A percentile compares a stretch with the other conserved stretches of the same genome.
phyloP scores from a whole-genome alignment of 805 yeast genomes.

The Lipomyces japonicus region DNA sequence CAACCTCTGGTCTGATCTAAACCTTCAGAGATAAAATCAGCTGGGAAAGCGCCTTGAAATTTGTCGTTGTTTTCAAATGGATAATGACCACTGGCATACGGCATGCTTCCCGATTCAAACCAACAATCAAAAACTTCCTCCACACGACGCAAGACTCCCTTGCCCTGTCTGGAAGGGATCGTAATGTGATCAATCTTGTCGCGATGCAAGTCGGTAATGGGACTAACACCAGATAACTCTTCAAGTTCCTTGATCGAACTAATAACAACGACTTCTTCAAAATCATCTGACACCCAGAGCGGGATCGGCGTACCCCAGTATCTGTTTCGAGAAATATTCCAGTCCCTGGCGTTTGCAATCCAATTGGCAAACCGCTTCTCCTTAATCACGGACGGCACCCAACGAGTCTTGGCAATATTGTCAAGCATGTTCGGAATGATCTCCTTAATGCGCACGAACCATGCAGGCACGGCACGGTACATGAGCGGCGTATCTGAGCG shows the following conservation, averaged over 20 bases:
- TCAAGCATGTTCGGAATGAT: slow-evolving; percentile 84
- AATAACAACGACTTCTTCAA: slow-evolving; percentile 85
- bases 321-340: slow-evolving; percentile 97
- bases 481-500: slow-evolving; percentile 97
- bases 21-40: slow-evolving; percentile 97
- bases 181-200: slow-evolving; percentile 87
- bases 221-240: slow-evolving; percentile 68
- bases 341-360: slow-evolving; percentile 98
- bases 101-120: slow-evolving; percentile 99
- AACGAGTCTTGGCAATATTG: slow-evolving; percentile 78
- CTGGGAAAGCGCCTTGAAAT: slow-evolving; percentile 81
- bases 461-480: slow-evolving; percentile 95
- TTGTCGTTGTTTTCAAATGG: slow-evolving; percentile 83
- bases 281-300: slow-evolving; percentile 93
- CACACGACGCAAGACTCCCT: slow-evolving; percentile 80
- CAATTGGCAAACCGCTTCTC: slow-evolving; percentile 96
- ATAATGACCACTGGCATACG: slow-evolving; percentile 93
- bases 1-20: slow-evolving; percentile 99
- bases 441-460: slow-evolving; percentile 91
- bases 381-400: slow-evolving; percentile 91
- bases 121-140: slow-evolving; percentile 99
- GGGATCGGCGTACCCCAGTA: slow-evolving; percentile 99
- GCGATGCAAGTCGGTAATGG: slow-evolving; percentile 89
- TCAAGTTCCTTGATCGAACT: slow-evolving; percentile 87
- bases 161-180: slow-evolving; percentile 87